These are phyloP conservation scores for Dactylellina parvicollis DNA, from an alignment of 2,329 filamentous ascomycete genomes.

Conservation along the genomic window DNA sequence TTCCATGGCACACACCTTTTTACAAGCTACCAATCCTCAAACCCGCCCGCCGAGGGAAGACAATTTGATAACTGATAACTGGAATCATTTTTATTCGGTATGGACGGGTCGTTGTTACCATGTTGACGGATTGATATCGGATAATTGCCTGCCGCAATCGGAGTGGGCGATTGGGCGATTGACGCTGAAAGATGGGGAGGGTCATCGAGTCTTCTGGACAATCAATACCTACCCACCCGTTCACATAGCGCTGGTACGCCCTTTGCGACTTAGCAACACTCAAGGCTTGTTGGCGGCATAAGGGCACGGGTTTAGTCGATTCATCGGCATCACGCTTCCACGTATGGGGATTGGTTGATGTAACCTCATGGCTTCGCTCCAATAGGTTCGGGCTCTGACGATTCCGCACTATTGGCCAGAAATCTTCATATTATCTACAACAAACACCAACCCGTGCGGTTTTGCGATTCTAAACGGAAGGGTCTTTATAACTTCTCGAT, in stretches of 20 bases:
- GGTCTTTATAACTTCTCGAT: neutral
- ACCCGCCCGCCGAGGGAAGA: neutral
- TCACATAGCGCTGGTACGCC: too few relatives aligned
- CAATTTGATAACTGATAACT: conserved; percentile 7
- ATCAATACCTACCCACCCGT: too few relatives aligned
- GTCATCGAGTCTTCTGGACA: too few relatives aligned
- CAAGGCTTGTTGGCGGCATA: neutral
- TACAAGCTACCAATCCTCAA: neutral
- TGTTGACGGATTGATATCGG: conserved; percentile 20
- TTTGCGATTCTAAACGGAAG: neutral
- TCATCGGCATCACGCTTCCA: neutral
- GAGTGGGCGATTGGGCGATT: neutral
- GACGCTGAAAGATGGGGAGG: neutral
- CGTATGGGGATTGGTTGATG: neutral
- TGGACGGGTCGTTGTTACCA: too few relatives aligned
- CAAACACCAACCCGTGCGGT: neutral
- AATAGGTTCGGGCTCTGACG: neutral
- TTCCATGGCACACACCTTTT: conserved; percentile 8
- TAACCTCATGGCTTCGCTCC: neutral
- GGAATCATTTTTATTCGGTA: conserved; percentile 10
- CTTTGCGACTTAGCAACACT: neutral
- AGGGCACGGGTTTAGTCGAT: neutral
- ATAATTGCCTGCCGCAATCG: conserved; percentile 13
- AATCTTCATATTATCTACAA: too few relatives aligned
- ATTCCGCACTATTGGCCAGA: too few relatives aligned